Evolutionary conservation across 192 early-diverging fungal species (phyloP), one percentile per base, ranked within the genome.

Genomic region (Phycomyces nitens): DNA sequence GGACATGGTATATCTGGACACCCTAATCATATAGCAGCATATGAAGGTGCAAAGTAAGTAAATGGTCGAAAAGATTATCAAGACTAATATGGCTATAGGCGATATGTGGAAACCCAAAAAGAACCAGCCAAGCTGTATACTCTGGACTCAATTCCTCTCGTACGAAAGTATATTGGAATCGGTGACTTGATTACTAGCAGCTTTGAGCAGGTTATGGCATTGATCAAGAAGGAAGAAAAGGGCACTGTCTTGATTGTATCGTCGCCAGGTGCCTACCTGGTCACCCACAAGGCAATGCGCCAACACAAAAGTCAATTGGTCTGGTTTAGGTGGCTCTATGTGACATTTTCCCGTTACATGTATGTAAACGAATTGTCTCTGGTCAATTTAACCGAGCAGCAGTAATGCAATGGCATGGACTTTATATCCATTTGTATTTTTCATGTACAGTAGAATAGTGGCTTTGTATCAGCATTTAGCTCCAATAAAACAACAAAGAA

Each of bases 301-400:
- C 74, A 86, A 69, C 95, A 97, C 58, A 75, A 82, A 62, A 88
- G 82, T 49, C 95, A 97, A 81, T 69, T 96, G 75, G 89, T 94
- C 11, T 97, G 95, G 95, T 97, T 97, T 74, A 72, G 95, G 20
- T 85, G 88, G 76, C 66, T 95, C 38, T 96, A 95, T 72, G 78
- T 96, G 29, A 65, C 85, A 9, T 90, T 93, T 69, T 94, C 93
- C 27, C 76, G 92, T 55, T 98, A 92, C 75, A 95, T 97, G 95
- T 76, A 85, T 47, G 76, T 92, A 50, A 97, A 97, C 59, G 86
- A 86, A 62, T 56, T 91, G 51, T 22, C 27, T 29, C 14, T 66
- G 50, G 65, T 56, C 42, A 18, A 42, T 20, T 22, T 8, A 52
- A 40, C 15, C 16, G 27, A 62, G 21, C 24, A 62, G n/a, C n/a